Conservation (phyloP, 805 yeast species). For the Lipomyces spencermartinsiae region DNA sequence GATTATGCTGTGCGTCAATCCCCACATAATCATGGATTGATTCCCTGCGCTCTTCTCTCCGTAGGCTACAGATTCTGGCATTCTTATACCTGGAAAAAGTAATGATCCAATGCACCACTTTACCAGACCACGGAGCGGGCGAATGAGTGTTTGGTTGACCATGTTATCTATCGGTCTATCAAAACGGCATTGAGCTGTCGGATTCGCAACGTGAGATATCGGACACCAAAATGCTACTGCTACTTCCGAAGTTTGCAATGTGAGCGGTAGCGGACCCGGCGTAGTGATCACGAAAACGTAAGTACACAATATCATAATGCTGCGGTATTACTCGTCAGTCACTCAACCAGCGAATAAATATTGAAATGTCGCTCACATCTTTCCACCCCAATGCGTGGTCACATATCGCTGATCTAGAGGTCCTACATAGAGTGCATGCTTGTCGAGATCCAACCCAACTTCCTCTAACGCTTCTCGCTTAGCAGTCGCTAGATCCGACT, state of each 20-base stretch:
- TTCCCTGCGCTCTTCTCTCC: neutral
- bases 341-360: neutral
- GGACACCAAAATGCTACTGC: constrained; percentile 50
- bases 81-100: constrained; percentile 19
- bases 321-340: neutral
- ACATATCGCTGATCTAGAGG: constrained; percentile 47
- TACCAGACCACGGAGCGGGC: constrained; percentile 2
- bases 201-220: constrained; percentile 39
- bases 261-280: constrained; percentile 37
- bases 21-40: constrained; percentile 45
- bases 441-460: constrained; percentile 48
- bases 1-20: constrained; percentile 47
- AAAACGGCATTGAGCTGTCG: constrained; percentile 31
- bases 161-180: constrained; percentile 39
- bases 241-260: constrained; percentile 47
- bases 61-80: constrained; percentile 6
- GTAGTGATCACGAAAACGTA: constrained; percentile 44
- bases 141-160: neutral
- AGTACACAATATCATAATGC: constrained; percentile 47
- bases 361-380: constrained; percentile 23
- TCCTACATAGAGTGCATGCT: constrained; percentile 44
- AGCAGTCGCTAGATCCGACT: constrained; percentile 46
- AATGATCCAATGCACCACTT: constrained; percentile 14
- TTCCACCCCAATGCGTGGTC: constrained; percentile 46
- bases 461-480: constrained; percentile 50